These are phyloP conservation scores for Juglanconis sp. DNA, from an alignment of 2,329 filamentous ascomycete species.

Conservation along the genomic window DNA sequence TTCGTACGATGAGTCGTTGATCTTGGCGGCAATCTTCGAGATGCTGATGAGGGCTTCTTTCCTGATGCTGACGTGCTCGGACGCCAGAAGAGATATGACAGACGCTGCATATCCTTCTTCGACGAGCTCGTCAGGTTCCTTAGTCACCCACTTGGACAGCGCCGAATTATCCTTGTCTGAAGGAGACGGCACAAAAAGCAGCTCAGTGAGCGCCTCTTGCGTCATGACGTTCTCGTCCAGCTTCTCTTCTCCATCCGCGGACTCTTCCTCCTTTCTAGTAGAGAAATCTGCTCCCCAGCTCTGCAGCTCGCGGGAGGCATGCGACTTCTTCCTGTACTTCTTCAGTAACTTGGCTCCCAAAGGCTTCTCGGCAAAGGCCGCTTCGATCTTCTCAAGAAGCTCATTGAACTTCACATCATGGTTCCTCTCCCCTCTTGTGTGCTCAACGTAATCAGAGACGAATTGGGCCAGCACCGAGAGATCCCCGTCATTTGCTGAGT, in stretches of 20 bases:
- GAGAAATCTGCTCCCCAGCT: constrained; percentile 19
- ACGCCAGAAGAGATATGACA: constrained; percentile 73
- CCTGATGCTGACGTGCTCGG: constrained; percentile 70
- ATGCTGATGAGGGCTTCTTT: constrained; percentile 72
- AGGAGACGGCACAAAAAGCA: constrained; percentile 47
- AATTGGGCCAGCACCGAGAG: constrained; percentile 53
- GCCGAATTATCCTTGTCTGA: constrained; percentile 49
- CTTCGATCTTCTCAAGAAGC: constrained; percentile 9
- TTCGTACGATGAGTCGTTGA: constrained; percentile 66
- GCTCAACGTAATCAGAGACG: constrained; percentile 55
- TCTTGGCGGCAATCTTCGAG: constrained; percentile 59
- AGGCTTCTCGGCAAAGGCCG: constrained; percentile 11
- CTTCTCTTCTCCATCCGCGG: constrained; percentile 23
- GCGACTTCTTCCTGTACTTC: constrained; percentile 8
- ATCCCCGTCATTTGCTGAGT: constrained; percentile 42
- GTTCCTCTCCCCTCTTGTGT: constrained; percentile 51
- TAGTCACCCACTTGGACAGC: constrained; percentile 66
- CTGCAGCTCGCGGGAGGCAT: constrained; percentile 13
- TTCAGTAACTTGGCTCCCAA: constrained; percentile 14
- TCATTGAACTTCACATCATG: constrained; percentile 14
- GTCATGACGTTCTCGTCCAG: not conserved
- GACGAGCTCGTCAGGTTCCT: constrained; percentile 73
- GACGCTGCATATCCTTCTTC: constrained; percentile 71
- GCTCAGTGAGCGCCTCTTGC: constrained; percentile 45
- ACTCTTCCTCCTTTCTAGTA: constrained; percentile 13